Percentiles rank a stretch among this genome's conserved stretches.
phyloP scores from a whole-genome alignment of 116 monocot genomes.

The Dioscorea cayenensis region DNA sequence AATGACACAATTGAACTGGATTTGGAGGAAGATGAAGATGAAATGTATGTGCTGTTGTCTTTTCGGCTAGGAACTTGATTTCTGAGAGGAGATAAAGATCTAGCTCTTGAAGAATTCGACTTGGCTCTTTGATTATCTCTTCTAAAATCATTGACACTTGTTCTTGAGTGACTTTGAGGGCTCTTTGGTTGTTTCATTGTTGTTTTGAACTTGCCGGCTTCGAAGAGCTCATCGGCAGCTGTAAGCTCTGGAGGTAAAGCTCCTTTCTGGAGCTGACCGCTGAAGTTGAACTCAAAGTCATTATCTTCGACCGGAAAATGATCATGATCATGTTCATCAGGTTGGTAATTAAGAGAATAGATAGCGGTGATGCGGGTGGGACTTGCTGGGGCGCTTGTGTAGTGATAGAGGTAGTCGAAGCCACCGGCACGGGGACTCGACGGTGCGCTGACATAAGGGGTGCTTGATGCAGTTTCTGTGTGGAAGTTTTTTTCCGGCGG shows the following conservation, averaged over 20 bases:
- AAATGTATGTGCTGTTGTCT: not conserved
- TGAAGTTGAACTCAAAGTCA: conserved; percentile 17
- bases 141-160: not conserved
- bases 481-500: conserved; percentile 5
- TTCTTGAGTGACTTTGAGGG: not conserved
- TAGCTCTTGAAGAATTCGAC: conserved; percentile 12
- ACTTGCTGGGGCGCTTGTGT: conserved; percentile 63
- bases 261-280: conserved; percentile 13
- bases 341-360: conserved; percentile 7
- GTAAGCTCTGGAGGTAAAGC: not conserved
- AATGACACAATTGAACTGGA: not conserved
- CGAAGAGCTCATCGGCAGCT: conserved; percentile 55
- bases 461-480: not conserved
- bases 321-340: too few relatives aligned
- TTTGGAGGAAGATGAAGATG: not conserved
- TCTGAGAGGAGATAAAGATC: conserved; percentile 32
- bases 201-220: conserved; percentile 30
- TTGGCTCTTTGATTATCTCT: not conserved
- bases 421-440: conserved; percentile 27
- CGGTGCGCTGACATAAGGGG: conserved; percentile 18
- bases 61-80: not conserved
- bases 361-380: conserved; percentile 50
- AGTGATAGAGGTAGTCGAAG: conserved; percentile 34
- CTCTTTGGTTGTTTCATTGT: not conserved
- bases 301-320: not conserved